Percentiles rank a stretch among this genome's conserved stretches.
Conservation (phyloP, 2,329 filamentous ascomycete genomes). For the Metarhizium brunneum region DNA sequence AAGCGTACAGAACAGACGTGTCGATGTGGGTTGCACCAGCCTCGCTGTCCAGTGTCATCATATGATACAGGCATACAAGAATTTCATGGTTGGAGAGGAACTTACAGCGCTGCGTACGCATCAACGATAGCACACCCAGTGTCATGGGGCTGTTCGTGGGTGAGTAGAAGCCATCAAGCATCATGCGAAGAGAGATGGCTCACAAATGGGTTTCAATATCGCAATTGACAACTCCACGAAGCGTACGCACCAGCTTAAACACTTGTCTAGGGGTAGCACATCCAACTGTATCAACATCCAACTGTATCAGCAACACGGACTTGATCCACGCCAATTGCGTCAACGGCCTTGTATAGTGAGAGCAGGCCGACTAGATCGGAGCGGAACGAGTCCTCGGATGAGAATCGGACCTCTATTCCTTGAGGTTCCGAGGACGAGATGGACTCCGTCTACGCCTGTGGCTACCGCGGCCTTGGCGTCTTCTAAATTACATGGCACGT, state of each 20-base stretch:
- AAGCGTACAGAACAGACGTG: constrained; percentile 21
- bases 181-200: background rate
- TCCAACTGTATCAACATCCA: constrained; percentile 85
- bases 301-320: constrained; percentile 93
- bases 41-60: background rate
- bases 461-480: constrained; percentile 68
- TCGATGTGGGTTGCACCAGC: constrained; percentile 3
- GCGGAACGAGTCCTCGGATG: constrained; percentile 78
- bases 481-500: constrained; percentile 12
- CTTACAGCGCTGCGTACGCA: constrained; percentile 77
- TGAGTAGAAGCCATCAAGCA: background rate
- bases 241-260: constrained; percentile 79
- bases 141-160: constrained; percentile 55
- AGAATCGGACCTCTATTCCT: constrained; percentile 25
- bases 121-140: constrained; percentile 86
- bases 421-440: constrained; percentile 44
- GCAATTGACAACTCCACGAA: constrained; percentile 46
- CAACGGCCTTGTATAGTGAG: constrained; percentile 70
- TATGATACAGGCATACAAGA: constrained; percentile 38
- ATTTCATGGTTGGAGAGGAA: constrained; percentile 40
- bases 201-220: constrained; percentile 44
- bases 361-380: constrained; percentile 68
- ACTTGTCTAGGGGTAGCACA: constrained; percentile 79
- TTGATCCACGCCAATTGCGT: constrained; percentile 73
- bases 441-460: constrained; percentile 58